phyloP scores from a whole-genome alignment of 306 rosid species.

The Quercus alba region DNA sequence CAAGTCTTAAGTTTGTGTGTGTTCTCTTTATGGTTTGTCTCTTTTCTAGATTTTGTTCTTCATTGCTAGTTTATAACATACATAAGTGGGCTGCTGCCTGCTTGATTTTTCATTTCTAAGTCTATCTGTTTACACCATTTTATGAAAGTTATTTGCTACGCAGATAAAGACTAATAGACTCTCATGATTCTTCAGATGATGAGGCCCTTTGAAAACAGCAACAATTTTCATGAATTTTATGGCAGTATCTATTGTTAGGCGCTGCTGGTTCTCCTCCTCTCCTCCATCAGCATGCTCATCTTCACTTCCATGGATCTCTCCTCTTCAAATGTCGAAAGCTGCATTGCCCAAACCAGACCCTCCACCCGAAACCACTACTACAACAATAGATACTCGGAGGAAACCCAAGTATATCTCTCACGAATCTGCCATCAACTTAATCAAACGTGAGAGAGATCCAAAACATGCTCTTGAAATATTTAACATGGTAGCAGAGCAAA shows the following conservation, averaged over 20 bases:
- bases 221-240: constrained; percentile 39
- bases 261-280: constrained; percentile 21
- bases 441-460: constrained; percentile 79
- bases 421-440: constrained; percentile 53
- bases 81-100: not conserved
- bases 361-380: constrained; percentile 28
- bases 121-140: not conserved
- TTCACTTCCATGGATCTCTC: constrained; percentile 66
- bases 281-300: constrained; percentile 22
- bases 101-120: not conserved
- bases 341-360: constrained; percentile 40
- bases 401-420: constrained; percentile 59
- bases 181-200: constrained; percentile 16
- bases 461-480: constrained; percentile 74
- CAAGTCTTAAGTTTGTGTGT: not conserved
- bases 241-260: constrained; percentile 16
- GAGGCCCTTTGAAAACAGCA: constrained; percentile 7
- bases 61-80: not conserved
- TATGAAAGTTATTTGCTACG: not conserved
- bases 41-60: not conserved
- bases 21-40: not conserved
- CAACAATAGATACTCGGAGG: constrained; percentile 23
- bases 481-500: constrained; percentile 66
- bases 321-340: constrained; percentile 47
- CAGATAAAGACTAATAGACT: not conserved